These are phyloP conservation scores for Trametes hirsuta DNA, from an alignment of 1,284 basidiomycete genomes.

Conservation along the genomic window DNA sequence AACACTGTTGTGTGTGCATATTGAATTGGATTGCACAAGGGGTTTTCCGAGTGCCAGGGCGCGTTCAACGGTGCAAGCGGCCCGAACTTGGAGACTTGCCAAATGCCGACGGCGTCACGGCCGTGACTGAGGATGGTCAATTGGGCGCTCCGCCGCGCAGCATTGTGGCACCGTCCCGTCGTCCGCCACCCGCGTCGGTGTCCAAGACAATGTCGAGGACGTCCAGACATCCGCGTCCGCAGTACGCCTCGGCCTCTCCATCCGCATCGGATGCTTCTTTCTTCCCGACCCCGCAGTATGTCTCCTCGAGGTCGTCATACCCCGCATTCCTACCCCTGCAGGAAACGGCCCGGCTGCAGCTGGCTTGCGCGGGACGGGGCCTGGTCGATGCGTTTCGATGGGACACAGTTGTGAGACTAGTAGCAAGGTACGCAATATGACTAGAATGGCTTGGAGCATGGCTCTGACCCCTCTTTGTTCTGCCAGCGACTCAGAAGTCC, in stretches of 20 bases:
- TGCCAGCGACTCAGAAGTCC: constrained; percentile 71
- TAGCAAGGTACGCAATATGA: constrained; percentile 44
- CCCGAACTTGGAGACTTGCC: background rate
- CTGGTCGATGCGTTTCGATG: constrained; percentile 72
- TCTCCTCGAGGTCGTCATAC: constrained; percentile 55
- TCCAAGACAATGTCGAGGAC: constrained; percentile 24
- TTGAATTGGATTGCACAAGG: background rate
- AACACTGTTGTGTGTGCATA: background rate
- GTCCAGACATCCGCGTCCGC: constrained; percentile 10
- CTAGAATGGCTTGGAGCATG: background rate
- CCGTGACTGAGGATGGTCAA: background rate
- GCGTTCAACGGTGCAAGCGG: too few species aligned
- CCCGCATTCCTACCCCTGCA: constrained; percentile 68
- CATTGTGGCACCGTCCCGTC: background rate
- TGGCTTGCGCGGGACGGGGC: constrained; percentile 61
- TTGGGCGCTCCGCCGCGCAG: constrained; percentile 6
- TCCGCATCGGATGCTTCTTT: constrained; percentile 3
- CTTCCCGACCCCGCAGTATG: constrained; percentile 17
- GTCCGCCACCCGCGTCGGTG: constrained; percentile 7
- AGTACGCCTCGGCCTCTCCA: constrained; percentile 10
- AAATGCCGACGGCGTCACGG: background rate
- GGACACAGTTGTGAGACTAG: constrained; percentile 61
- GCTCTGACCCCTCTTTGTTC: background rate
- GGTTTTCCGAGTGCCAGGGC: too few species aligned
- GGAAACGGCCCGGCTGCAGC: constrained; percentile 61